phyloP scores from a whole-genome alignment of 2,329 filamentous ascomycete genomes.

The Pseudogymnoascus sp. region DNA sequence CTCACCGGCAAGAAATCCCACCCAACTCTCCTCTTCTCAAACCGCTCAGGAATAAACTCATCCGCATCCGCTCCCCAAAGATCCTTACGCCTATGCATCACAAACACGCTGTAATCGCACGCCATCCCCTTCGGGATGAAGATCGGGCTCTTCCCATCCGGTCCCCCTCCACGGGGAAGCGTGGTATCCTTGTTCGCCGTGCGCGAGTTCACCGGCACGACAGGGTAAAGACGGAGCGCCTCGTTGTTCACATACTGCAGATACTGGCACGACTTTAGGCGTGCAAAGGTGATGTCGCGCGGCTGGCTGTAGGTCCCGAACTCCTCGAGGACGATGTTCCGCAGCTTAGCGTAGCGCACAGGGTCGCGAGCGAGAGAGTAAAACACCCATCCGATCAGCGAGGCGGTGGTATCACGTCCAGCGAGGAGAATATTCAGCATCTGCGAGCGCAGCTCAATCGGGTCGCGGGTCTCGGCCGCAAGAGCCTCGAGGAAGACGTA shows the following conservation, averaged over 20 bases:
- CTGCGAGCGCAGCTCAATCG: constrained; percentile 39
- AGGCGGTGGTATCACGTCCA: constrained; percentile 50
- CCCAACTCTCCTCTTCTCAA: constrained; percentile 35
- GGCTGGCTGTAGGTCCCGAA: constrained; percentile 28
- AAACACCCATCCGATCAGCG: constrained; percentile 41
- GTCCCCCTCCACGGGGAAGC: constrained; percentile 30
- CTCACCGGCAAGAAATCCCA: constrained; percentile 31
- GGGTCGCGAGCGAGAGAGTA: constrained; percentile 35
- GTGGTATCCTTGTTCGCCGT: constrained; percentile 37
- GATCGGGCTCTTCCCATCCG: constrained; percentile 26
- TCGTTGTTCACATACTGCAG: constrained; percentile 25
- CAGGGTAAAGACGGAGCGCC: constrained; percentile 43
- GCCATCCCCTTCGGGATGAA: constrained; percentile 25
- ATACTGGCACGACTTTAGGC: constrained; percentile 24
- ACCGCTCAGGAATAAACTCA: constrained; percentile 31
- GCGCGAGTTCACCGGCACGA: constrained; percentile 45
- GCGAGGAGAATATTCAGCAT: constrained; percentile 46
- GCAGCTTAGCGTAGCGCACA: constrained; percentile 34
- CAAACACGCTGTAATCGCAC: constrained; percentile 26
- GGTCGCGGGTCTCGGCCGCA: constrained; percentile 38
- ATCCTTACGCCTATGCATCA: constrained; percentile 29
- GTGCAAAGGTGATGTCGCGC: constrained; percentile 21
- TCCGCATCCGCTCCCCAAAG: constrained; percentile 31
- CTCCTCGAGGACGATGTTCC: constrained; percentile 31
- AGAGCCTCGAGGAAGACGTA: constrained; percentile 49